These are phyloP conservation scores for Geotrichum histeridarum DNA, from an alignment of 1,139 yeast species.

Conservation along the genomic window DNA sequence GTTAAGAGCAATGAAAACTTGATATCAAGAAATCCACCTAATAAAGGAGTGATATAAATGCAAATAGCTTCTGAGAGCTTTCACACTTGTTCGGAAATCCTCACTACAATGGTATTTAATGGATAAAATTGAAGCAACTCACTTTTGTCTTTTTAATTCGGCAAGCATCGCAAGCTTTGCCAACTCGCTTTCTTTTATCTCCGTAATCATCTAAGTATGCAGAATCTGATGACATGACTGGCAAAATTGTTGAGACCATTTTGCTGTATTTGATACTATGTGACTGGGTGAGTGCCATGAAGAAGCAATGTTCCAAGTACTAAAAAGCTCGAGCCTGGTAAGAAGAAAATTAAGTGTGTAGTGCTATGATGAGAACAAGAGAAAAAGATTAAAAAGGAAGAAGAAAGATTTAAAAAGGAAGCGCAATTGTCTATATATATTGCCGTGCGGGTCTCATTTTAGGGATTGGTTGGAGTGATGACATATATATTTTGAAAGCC, in stretches of 20 bases:
- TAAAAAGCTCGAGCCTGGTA: too few species aligned
- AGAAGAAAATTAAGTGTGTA: background rate
- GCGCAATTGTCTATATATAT: background rate
- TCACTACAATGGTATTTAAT: background rate
- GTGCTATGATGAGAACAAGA: background rate
- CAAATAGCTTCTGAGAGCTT: background rate
- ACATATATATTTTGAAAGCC: too few species aligned
- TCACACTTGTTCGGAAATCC: too few species aligned
- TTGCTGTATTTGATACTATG: background rate
- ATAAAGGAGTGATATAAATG: background rate
- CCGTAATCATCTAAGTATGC: constrained; percentile 3
- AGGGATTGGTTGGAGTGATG: too few species aligned
- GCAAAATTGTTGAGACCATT: background rate
- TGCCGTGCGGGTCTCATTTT: too few species aligned
- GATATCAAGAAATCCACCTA: background rate
- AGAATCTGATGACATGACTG: background rate
- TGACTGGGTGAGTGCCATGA: background rate
- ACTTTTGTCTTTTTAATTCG: constrained; percentile 12
- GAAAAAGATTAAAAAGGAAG: background rate
- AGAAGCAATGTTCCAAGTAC: too few species aligned
- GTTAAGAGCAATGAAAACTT: background rate
- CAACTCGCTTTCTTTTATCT: constrained; percentile 4
- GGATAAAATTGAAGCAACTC: background rate
- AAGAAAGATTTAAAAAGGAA: background rate
- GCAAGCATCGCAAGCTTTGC: constrained; percentile 10